Evolutionary conservation across 805 yeast species (phyloP).

Genomic region (Cyberlindnera suaveolens): DNA sequence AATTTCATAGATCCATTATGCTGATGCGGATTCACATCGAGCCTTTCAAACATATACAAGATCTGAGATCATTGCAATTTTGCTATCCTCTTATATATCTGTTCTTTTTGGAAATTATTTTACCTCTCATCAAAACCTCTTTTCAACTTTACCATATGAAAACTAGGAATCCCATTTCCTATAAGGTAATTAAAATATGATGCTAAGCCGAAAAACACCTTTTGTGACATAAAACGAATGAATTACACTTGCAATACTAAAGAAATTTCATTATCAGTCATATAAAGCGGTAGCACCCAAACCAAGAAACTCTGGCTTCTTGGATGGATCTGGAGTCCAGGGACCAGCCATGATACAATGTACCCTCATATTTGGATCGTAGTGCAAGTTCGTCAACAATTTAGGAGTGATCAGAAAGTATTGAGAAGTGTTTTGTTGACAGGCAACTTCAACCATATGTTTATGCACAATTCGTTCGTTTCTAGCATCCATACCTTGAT

Average conservation of each 20-base stretch:
- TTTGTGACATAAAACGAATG: no score
- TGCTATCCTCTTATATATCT: no score
- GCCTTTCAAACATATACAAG: no score
- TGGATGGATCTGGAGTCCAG: slow-evolving; percentile 34
- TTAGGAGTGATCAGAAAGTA: slow-evolving; percentile 93
- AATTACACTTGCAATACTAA: neutral
- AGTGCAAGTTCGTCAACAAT: slow-evolving; percentile 67
- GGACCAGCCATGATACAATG: slow-evolving; percentile 74
- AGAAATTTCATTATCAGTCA: neutral
- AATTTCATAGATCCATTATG: no score
- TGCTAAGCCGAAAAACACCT: no score
- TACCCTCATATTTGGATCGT: slow-evolving; percentile 73
- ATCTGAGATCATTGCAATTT: no score
- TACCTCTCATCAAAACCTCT: no score
- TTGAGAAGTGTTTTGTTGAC: slow-evolving; percentile 60
- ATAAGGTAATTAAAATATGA: no score
- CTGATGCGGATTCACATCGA: no score
- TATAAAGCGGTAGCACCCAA: slow-evolving; percentile 30
- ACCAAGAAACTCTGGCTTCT: slow-evolving; percentile 25
- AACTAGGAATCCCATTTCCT: no score
- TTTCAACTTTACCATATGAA: no score
- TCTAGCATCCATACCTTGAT: slow-evolving; percentile 96
- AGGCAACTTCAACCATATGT: slow-evolving; percentile 83
- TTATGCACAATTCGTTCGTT: slow-evolving; percentile 85
- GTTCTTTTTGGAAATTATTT: no score